These are phyloP conservation scores for Albizia julibrissin DNA, from an alignment of 306 rosid genomes.

Conservation along the genomic window DNA sequence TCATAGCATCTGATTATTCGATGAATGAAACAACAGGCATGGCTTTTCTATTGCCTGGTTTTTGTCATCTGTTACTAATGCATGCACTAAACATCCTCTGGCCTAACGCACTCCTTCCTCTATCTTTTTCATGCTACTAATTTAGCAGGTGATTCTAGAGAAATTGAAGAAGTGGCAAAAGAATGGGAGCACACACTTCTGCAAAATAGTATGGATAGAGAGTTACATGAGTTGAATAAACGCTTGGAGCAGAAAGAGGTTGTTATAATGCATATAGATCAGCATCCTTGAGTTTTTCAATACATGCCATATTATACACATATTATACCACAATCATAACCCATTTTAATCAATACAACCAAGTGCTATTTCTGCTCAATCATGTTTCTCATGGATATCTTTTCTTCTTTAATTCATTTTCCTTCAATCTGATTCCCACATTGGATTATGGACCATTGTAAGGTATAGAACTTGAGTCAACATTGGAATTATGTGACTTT, in stretches of 20 bases:
- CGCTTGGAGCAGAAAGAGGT: slow-evolving; percentile 98
- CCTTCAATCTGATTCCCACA: slow-evolving; percentile 14
- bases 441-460: neutral
- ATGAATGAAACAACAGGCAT: slow-evolving; percentile 81
- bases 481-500: neutral
- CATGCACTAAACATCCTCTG: slow-evolving; percentile 24
- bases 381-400: slow-evolving; percentile 13
- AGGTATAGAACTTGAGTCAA: neutral
- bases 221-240: slow-evolving; percentile 87
- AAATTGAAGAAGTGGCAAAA: slow-evolving; percentile 92
- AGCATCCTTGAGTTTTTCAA: slow-evolving; percentile 7
- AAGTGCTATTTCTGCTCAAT: slow-evolving; percentile 22
- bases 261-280: slow-evolving; percentile 30
- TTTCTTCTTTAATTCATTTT: slow-evolving; percentile 7
- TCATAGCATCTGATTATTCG: slow-evolving; percentile 70
- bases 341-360: slow-evolving; percentile 21
- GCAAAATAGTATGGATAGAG: slow-evolving; percentile 95
- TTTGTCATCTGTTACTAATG: slow-evolving; percentile 7
- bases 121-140: slow-evolving; percentile 22
- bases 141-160: slow-evolving; percentile 76
- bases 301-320: neutral
- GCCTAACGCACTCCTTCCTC: slow-evolving; percentile 16
- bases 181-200: slow-evolving; percentile 99
- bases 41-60: slow-evolving; percentile 31
- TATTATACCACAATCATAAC: slow-evolving; percentile 6